Conservation (phyloP, 495 filamentous ascomycete genomes). For the Aspergillus cavernicola region DNA sequence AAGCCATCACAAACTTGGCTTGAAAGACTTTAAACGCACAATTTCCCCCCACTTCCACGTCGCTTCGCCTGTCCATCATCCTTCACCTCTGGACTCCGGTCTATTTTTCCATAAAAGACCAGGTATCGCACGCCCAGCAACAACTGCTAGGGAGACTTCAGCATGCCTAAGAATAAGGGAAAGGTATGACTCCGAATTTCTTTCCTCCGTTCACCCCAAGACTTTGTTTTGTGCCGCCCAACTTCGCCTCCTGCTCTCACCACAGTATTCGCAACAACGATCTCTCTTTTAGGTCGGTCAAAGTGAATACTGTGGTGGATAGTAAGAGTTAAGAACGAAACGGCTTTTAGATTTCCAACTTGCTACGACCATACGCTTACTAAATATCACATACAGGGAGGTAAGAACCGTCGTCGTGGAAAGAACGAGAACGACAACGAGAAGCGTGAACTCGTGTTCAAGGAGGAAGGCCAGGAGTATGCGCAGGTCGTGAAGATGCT, state of each 20-base stretch:
- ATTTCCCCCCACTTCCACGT: slow-evolving; percentile 22
- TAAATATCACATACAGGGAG: slow-evolving; percentile 59
- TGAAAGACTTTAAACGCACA: slow-evolving; percentile 10
- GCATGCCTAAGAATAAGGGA: slow-evolving; percentile 98
- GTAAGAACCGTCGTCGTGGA: slow-evolving; percentile 96
- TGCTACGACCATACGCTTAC: slow-evolving; percentile 19
- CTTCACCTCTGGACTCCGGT: slow-evolving; percentile 6
- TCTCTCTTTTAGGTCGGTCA: neutral
- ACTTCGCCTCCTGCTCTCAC: slow-evolving; percentile 3
- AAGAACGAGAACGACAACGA: slow-evolving; percentile 99
- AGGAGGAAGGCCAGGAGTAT: slow-evolving; percentile 99
- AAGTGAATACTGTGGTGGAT: neutral
- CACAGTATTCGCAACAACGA: neutral
- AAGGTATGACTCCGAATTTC: slow-evolving; percentile 60
- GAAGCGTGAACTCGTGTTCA: slow-evolving; percentile 98
- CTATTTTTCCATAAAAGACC: no score
- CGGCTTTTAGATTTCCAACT: neutral
- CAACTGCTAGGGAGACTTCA: slow-evolving; percentile 32
- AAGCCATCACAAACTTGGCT: slow-evolving; percentile 15
- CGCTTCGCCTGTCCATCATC: slow-evolving; percentile 12
- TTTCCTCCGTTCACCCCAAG: slow-evolving; percentile 24
- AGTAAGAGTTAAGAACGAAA: neutral
- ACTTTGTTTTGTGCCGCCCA: slow-evolving; percentile 20
- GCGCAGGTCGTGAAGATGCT: slow-evolving; percentile 99
- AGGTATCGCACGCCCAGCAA: slow-evolving; percentile 21